phyloP scores from a whole-genome alignment of 2,329 filamentous ascomycete genomes.

The Apiospora phragmitis region DNA sequence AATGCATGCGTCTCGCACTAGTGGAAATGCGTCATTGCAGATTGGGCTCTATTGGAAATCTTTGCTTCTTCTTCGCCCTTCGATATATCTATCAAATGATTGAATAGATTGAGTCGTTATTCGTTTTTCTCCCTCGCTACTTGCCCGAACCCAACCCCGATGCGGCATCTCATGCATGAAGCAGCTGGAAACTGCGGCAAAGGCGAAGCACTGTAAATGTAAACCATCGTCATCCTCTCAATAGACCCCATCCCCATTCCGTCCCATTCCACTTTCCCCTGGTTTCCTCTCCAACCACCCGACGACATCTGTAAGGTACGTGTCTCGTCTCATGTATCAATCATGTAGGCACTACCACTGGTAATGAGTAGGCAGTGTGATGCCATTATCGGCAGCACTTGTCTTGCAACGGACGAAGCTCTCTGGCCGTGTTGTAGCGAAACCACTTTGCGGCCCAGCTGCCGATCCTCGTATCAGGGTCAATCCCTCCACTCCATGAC shows the following conservation, averaged over 20 bases:
- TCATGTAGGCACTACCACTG: background rate
- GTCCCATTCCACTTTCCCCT: background rate
- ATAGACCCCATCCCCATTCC: background rate
- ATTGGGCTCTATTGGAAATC: background rate
- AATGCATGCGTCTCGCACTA: background rate
- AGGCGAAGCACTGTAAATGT: background rate
- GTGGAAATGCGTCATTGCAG: background rate
- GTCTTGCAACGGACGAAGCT: background rate
- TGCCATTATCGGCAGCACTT: background rate
- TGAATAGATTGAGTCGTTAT: background rate
- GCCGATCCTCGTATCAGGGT: background rate
- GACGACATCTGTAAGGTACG: background rate
- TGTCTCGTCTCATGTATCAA: slow-evolving; percentile 5
- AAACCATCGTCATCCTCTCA: background rate
- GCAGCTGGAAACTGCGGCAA: background rate
- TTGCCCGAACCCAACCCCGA: background rate
- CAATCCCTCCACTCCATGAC: background rate
- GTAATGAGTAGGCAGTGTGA: background rate
- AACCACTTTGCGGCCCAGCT: background rate
- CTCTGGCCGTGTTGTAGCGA: background rate
- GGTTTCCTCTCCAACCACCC: background rate
- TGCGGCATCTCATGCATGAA: background rate
- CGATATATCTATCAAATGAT: background rate
- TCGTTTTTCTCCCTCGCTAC: background rate
- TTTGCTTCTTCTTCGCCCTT: background rate